Percentiles rank a stretch among this genome's conserved stretches.
Evolutionary conservation across 129 eudicot species (phyloP).

Genomic region (Daucus carota): DNA sequence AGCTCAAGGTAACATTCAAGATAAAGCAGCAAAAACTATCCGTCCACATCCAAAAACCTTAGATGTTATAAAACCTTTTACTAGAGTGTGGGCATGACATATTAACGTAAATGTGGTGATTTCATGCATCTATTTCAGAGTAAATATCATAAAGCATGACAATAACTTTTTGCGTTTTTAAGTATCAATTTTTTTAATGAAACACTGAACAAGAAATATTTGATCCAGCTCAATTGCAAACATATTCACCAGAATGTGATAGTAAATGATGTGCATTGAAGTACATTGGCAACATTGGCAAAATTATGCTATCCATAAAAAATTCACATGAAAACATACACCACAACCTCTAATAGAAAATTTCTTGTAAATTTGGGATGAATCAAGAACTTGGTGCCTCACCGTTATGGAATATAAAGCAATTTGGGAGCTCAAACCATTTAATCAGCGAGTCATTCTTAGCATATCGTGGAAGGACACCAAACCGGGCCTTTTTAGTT

Average conservation of each 20-base stretch:
- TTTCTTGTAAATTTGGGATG: not conserved
- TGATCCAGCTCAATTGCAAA: not conserved
- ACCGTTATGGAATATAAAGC: conserved; percentile 96
- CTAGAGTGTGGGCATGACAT: not conserved
- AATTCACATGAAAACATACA: too few species aligned
- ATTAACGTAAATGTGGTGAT: not conserved
- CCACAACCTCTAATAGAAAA: not conserved
- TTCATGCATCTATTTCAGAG: not conserved
- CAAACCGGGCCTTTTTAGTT: conserved; percentile 90
- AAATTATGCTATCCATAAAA: too few species aligned
- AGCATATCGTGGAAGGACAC: conserved; percentile 89
- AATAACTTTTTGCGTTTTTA: too few species aligned
- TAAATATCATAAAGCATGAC: not conserved
- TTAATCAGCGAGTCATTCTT: conserved; percentile 68
- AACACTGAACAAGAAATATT: not conserved
- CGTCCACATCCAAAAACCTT: not conserved
- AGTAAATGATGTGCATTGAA: not conserved
- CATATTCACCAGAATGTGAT: not conserved
- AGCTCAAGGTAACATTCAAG: not conserved
- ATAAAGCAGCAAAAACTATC: not conserved
- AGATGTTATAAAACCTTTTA: not conserved
- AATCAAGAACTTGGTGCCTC: conserved; percentile 18
- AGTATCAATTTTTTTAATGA: not conserved
- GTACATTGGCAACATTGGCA: too few species aligned
- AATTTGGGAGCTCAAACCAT: conserved; percentile 99